A percentile compares a stretch with the other conserved stretches of the same genome.
Evolutionary conservation across 306 rosid genomes (phyloP).

Genomic region (Mimosa pudica): DNA sequence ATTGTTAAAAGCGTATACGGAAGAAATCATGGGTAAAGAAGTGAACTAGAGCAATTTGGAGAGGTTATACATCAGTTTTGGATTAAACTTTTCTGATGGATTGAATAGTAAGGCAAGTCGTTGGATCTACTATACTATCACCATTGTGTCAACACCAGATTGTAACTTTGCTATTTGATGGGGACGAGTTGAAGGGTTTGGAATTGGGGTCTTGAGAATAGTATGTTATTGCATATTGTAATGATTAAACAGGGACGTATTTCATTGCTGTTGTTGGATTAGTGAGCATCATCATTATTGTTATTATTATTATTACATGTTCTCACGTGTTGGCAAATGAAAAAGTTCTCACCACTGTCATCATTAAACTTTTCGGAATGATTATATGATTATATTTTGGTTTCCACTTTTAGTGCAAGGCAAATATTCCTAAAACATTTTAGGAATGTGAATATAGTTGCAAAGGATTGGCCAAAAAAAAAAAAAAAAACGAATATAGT

Average conservation of each 20-base stretch:
- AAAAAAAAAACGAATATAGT: background rate
- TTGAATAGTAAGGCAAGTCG: constrained; percentile 27
- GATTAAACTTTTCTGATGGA: constrained; percentile 4
- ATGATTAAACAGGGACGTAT: background rate
- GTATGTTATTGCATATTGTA: constrained; percentile 3
- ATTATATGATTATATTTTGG: background rate
- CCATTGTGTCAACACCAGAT: constrained; percentile 37
- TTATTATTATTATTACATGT: no score
- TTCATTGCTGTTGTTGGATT: background rate
- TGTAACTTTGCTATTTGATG: background rate
- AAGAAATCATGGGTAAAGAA: constrained; percentile 12
- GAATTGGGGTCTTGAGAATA: constrained; percentile 4
- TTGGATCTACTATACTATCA: constrained; percentile 24
- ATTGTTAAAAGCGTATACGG: background rate
- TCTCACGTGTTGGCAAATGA: no score
- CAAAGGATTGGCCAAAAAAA: background rate
- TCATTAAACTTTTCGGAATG: no score
- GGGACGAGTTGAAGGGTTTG: constrained; percentile 5
- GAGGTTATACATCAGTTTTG: constrained; percentile 23
- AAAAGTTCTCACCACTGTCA: no score
- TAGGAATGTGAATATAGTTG: background rate
- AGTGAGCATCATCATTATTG: background rate
- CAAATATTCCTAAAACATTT: background rate
- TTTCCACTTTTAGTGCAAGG: background rate
- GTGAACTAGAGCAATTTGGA: constrained; percentile 23